phyloP scores from a whole-genome alignment of 2,329 filamentous ascomycete species.

The Colletotrichum higginsianum region DNA sequence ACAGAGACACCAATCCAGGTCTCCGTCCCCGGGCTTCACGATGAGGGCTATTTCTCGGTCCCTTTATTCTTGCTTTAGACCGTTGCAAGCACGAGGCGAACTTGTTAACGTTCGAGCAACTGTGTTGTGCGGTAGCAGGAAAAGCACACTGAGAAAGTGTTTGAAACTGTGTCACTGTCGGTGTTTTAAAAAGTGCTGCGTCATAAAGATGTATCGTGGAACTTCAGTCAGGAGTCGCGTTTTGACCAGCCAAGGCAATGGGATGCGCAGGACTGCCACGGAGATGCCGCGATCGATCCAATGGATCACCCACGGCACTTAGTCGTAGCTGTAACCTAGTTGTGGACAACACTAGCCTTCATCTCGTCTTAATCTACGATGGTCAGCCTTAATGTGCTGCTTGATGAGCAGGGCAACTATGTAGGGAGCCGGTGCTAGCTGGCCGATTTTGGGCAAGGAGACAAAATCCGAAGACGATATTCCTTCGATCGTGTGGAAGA shows the following conservation, averaged over 20 bases:
- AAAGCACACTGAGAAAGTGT: neutral
- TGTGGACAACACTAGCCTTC: neutral
- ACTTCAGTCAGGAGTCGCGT: neutral
- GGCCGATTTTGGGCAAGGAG: neutral
- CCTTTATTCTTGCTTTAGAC: conserved; percentile 1
- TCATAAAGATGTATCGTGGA: neutral
- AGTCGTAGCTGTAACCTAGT: neutral
- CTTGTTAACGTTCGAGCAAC: neutral
- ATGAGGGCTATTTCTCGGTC: conserved; percentile 15
- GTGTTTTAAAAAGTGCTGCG: neutral
- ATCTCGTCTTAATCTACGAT: neutral
- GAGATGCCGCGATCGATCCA: neutral
- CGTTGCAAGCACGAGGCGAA: conserved; percentile 6
- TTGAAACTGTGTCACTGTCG: neutral
- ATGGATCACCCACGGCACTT: neutral
- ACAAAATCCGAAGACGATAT: neutral
- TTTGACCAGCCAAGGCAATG: neutral
- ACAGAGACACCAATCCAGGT: neutral
- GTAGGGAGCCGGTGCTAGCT: neutral
- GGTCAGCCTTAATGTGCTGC: neutral
- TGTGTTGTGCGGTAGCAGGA: no score
- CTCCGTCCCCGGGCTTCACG: neutral
- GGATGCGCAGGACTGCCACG: neutral
- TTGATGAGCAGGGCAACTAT: neutral
- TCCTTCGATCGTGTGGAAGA: neutral